Evolutionary conservation across 2,329 filamentous ascomycete genomes (phyloP), one percentile per base, ranked within the genome.

Genomic region (Hymenoscyphus occultus): DNA sequence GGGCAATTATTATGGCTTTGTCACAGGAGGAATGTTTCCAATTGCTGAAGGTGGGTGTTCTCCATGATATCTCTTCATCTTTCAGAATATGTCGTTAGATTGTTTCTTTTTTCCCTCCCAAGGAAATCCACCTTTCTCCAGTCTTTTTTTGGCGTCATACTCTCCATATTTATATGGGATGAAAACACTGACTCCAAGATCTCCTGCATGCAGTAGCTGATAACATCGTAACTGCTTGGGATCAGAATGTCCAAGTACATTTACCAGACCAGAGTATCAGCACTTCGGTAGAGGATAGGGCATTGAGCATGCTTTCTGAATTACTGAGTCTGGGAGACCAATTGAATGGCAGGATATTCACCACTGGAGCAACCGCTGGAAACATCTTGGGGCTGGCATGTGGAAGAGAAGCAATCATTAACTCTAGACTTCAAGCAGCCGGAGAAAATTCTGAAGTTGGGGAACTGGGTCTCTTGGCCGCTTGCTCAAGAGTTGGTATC

Each of bases 231-330:
- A 88, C 88, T 5, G 45, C n/a, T 48, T 9, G 45, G 45, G 93
- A 97, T 75, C 92, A 96, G 75, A 97, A 93, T 76, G 88, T 93
- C 4, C 84, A 89, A 65, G 91, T 96, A 0, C 93, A 97, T 75
- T 80, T 97, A 1, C 89, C 92, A 0, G 80, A 81, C 22, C 90
- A 97, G 76, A 90, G 87, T 0, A 83, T 93, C 39, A 84, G 87
- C 22, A 96, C 92, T 0, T 84, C 87, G 31, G 83, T 97, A 10
- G 93, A 97, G 76, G 86, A 89, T 68, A 81, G 83, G 14, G 87
- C 93, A 0, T 78, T 97, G 61, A 77, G 80, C 19, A 86, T 96
- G 80, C 77, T 97, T 4, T 80, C 86, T 59, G 83, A 89, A 48
- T 76, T 97, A 2, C 78, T 97, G 22, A 77, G 80, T 0, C 79